Base-by-base conservation (phyloP, 2,329 filamentous ascomycete genomes). In the Fusarium piperis region DNA sequence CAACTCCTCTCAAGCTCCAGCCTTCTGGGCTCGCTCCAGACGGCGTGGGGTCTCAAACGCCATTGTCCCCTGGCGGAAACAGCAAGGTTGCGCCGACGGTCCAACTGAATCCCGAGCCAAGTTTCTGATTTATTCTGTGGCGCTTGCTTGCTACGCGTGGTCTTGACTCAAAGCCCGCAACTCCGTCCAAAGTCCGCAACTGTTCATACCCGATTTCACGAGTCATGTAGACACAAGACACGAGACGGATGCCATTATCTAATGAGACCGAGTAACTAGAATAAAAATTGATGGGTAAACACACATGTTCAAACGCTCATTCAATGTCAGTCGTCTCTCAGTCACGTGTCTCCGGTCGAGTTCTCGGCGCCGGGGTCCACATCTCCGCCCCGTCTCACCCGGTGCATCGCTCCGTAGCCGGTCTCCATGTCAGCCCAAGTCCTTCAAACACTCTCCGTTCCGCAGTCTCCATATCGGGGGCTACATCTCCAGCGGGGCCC, bases 361-460 rank as follows among this genome's bases (percentile, higher is more conserved):
- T 15, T 20, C 7, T 33, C 48, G 28, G 48, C 18, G 18, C 48
- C 30, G 30, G 10, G 12, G n/a, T 11, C 33, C 32, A 55, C 51
- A 35, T 5, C 36, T 23, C 32, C 23, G 11, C 35, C n/a, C 26
- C 36, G 57, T n/a, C n/a, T 85, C 78, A 92, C 10, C 88, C 87
- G 1, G 92, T 93, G 75, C 91, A 94, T 70, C 93, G 86, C 79
- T 94, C 90, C 65, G 85, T 85, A 0, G 93, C 90, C 26, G 85
- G 84, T 62, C 90, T 86, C 86, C 89, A 94, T 52, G 87, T 85
- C 67, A 98, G 81, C 0, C 89, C 92, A 69, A 98, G 78, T 0
- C 91, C 92, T 68, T 91, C 88, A 85, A 98, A 97, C 1, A 97
- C 92, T 68, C 90, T 88, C 81, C 85, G 90, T 83, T 98, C 95